phyloP scores from a whole-genome alignment of 179 eudicot genomes.

The Carnegiea gigantea region DNA sequence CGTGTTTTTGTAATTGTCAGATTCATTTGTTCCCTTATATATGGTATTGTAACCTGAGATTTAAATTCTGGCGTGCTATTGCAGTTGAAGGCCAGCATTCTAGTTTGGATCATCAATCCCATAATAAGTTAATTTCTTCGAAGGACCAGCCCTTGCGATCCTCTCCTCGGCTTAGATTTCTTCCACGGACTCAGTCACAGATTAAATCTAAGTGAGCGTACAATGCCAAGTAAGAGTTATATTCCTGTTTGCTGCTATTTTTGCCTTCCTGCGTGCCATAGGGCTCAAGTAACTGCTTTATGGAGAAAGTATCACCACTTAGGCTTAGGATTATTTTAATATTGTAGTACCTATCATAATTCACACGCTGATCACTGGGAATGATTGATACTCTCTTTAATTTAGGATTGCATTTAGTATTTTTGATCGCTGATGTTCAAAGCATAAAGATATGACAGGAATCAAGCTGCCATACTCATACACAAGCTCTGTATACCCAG shows the following conservation, averaged over 20 bases:
- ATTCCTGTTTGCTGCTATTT: neutral
- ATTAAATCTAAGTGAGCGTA: neutral
- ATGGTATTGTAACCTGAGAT: neutral
- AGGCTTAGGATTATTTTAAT: no score
- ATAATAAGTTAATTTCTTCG: neutral
- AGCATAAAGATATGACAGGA: no score
- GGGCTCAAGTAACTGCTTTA: neutral
- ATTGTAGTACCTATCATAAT: no score
- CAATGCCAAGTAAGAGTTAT: slow-evolving; percentile 4
- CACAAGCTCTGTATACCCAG: no score
- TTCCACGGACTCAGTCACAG: neutral
- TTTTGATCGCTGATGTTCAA: no score
- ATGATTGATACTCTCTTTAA: no score
- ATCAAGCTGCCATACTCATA: no score
- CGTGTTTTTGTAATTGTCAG: neutral
- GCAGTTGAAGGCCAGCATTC: slow-evolving; percentile 1
- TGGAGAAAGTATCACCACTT: no score
- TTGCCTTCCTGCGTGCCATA: neutral
- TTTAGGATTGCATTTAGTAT: no score
- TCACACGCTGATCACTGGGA: no score
- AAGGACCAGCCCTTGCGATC: slow-evolving; percentile 16
- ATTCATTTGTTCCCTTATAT: neutral
- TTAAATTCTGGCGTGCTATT: neutral
- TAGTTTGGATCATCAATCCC: slow-evolving; percentile 5
- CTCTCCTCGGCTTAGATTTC: slow-evolving; percentile 9